Base-by-base conservation (phyloP, 495 filamentous ascomycete genomes). In the Neurospora sp. region DNA sequence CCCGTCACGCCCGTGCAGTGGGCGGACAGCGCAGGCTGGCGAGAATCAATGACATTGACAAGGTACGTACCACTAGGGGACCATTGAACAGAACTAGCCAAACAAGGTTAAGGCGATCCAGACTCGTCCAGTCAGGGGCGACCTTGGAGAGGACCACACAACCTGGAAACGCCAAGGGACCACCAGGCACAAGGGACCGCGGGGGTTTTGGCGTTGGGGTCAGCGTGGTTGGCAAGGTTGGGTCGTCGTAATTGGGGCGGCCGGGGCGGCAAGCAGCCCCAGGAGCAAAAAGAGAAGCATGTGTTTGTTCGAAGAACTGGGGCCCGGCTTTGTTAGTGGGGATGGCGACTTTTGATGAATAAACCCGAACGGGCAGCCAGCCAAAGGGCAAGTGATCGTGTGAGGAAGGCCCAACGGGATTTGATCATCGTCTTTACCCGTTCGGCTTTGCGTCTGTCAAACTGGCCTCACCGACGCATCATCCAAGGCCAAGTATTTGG, bases 311-410 rank as follows among this genome's bases (percentile, higher is more conserved):
- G 48, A 59, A 54, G 46, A 54, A 59, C 44, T 23, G 44, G 44
- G 46, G 27, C 38, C 23, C 38, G 31, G 39, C 40, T 72, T 54
- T 71, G 38, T 44, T 48, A 18, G 71, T 72, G 71, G 71, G 39
- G 62, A 72, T 72, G 71, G 62, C 71, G 71, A 72, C 39, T 70
- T 73, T 39, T 46, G 23, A 70, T 70, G 38, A 31, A 76, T 27
- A 54, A 48, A 48, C 44, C 46, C 46, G 20, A 27, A 46, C 42
- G 42, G 42, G 18, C 42, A 46, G 42, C 46, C 46, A 23, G 20
- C 66, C 66, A 73, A 75, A 74, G 62, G 74, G 76, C 72, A 78
- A 76, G 72, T 76, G 76, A 76, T 78, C 76, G 76, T 76, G 75
- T 78, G 76, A 76, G 75, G 41, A 62, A 62, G 20, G 54, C 54